Conservation (phyloP, 2,329 filamentous ascomycete genomes). For the Emergomyces africanus region DNA sequence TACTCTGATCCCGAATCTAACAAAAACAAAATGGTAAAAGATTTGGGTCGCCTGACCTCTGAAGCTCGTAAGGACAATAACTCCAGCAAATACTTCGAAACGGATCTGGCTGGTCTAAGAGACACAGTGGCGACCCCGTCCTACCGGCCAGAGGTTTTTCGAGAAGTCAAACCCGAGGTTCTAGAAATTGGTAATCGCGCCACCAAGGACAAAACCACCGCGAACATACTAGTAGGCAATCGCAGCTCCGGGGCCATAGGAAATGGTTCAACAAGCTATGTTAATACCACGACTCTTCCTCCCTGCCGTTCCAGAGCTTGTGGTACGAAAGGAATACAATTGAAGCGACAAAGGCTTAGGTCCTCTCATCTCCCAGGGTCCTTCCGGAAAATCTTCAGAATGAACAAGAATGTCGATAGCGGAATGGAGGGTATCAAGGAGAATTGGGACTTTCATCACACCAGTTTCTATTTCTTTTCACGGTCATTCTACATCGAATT, state of each 20-base stretch:
- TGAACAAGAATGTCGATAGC: background rate
- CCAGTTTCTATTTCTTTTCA: background rate
- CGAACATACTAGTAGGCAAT: background rate
- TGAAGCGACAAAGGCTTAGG: conserved; percentile 3
- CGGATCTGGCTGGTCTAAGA: background rate
- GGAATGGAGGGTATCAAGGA: background rate
- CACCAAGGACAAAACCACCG: background rate
- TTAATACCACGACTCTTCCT: background rate
- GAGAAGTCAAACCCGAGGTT: conserved; percentile 4
- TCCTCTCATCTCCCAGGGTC: background rate
- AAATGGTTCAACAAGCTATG: background rate
- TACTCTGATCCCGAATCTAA: too few relatives aligned
- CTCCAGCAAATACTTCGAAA: background rate
- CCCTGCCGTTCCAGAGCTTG: conserved; percentile 3
- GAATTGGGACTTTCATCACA: background rate
- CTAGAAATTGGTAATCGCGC: background rate
- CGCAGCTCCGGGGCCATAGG: background rate
- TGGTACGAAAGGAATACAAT: conserved; percentile 1
- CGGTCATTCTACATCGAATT: background rate
- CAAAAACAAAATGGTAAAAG: background rate
- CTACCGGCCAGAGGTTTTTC: conserved; percentile 2
- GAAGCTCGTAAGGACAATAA: background rate
- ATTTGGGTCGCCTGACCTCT: background rate
- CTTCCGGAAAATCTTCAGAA: conserved; percentile 6
- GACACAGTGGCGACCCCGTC: background rate